Percentiles rank a stretch among this genome's conserved stretches.
Conservation (phyloP, 768 basidiomycete genomes). For the Lentinula aciculospora region DNA sequence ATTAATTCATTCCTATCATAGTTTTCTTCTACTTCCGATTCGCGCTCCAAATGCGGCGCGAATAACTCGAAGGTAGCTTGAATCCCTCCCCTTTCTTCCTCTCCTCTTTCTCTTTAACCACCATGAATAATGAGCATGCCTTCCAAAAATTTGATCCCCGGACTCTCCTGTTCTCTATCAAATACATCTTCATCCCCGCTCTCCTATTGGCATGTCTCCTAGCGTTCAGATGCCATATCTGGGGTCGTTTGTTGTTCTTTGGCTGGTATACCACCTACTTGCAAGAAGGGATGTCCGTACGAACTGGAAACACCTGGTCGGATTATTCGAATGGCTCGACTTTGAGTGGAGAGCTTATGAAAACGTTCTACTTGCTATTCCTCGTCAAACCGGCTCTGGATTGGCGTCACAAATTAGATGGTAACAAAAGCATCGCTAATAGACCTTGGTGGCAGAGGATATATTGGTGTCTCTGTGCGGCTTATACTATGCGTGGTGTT, state of each 20-base stretch:
- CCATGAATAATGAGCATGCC: background rate
- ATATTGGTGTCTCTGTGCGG: background rate
- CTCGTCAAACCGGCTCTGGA: background rate
- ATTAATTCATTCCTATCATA: too few relatives aligned
- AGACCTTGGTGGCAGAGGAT: slow-evolving; percentile 1
- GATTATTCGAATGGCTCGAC: slow-evolving; percentile 3
- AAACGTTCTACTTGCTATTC: background rate
- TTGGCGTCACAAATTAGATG: background rate
- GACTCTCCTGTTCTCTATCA: background rate
- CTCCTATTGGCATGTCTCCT: background rate
- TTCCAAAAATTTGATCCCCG: background rate
- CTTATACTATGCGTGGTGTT: background rate
- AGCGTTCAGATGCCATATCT: background rate
- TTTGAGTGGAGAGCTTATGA: background rate
- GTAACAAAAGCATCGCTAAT: background rate
- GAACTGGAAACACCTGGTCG: background rate
- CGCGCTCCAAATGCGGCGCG: background rate
- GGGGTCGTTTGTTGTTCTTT: background rate
- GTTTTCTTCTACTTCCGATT: too few relatives aligned
- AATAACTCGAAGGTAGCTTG: too few relatives aligned
- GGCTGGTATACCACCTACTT: background rate
- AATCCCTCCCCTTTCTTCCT: too few relatives aligned
- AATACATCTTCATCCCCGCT: background rate
- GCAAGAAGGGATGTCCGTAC: background rate
- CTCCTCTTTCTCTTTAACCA: background rate